Base-by-base conservation (phyloP, 139 green algal species). In the Pleodorina starrii region DNA sequence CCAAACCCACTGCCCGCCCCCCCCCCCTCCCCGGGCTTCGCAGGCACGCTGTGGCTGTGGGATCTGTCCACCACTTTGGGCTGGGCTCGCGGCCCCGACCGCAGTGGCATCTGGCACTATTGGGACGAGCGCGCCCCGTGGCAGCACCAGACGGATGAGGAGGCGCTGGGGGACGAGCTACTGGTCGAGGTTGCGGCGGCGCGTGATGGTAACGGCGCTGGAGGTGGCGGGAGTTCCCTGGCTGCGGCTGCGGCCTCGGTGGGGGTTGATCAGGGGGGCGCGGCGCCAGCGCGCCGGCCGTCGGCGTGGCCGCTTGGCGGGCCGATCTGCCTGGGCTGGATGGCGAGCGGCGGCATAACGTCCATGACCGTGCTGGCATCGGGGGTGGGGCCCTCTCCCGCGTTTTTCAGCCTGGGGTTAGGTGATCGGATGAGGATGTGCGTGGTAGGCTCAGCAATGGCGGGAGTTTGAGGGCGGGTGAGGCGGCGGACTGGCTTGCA, bases 1-100 rank as follows among this genome's bases (percentile, higher is more conserved):
- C n/a, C n/a, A n/a, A n/a, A n/a, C n/a, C n/a, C n/a, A n/a, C n/a
- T n/a, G n/a, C n/a, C n/a, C n/a, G n/a, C n/a, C n/a, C n/a, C n/a
- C n/a, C n/a, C n/a, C n/a, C n/a, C n/a, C n/a, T n/a, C n/a, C n/a
- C n/a, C n/a, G n/a, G n/a, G n/a, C n/a, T 66, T 25, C 44, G 27
- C 74, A 83, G 74, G 74, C n/a, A 66, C 57, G 19, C 51, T 91
- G 82, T 94, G 87, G 87, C 10, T 88, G 27, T 94, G 90, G 75
- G 91, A 94, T 87, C 87, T 94, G 40, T 87, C 87, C 0, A 87
- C 82, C 23, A 23, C 48, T 0, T 60, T 94, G 46, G 91, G 91
- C 51, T 94, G 91, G 91, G 69, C 83, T 10, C 10, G 57, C 4
- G 79, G 79, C 0, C 59, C 59, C 10, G 91, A 94, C 17, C 74